phyloP scores from a whole-genome alignment of 1,139 yeast genomes.

The Lodderomyces metapsilosis region DNA sequence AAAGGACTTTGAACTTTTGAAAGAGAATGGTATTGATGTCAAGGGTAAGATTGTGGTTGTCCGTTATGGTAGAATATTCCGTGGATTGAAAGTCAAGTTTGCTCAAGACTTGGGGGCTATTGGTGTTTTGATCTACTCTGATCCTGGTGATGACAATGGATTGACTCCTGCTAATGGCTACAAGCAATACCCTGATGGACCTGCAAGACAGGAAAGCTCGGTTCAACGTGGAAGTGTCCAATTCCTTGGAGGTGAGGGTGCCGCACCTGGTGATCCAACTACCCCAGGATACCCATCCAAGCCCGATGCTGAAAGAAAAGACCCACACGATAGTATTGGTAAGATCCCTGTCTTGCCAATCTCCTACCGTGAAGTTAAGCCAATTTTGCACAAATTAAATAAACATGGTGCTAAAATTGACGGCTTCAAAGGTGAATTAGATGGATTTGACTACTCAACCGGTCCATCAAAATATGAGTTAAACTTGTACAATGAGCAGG shows the following conservation, averaged over 20 bases:
- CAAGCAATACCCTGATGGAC: constrained; percentile 45
- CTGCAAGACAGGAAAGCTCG: constrained; percentile 48
- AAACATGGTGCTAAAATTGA: constrained; percentile 37
- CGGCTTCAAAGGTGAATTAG: constrained; percentile 42
- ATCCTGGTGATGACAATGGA: constrained; percentile 46
- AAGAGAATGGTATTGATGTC: constrained; percentile 33
- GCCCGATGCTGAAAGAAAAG: constrained; percentile 45
- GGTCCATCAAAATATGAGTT: constrained; percentile 47
- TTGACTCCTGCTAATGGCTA: constrained; percentile 42
- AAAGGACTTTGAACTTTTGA: constrained; percentile 37
- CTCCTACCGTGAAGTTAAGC: constrained; percentile 46
- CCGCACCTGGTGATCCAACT: constrained; percentile 84
- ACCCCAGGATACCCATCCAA: constrained; percentile 81
- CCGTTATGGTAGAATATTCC: constrained; percentile 40
- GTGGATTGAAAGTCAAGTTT: constrained; percentile 48
- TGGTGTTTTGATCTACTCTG: constrained; percentile 44
- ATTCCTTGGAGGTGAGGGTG: constrained; percentile 60
- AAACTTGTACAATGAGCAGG: constrained; percentile 44
- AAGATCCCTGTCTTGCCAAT: constrained; percentile 49
- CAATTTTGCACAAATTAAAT: constrained; percentile 42
- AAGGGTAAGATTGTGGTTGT: constrained; percentile 44
- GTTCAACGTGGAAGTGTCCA: constrained; percentile 85
- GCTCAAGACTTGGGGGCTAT: constrained; percentile 49
- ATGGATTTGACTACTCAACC: constrained; percentile 39
- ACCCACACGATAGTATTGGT: constrained; percentile 42